These are phyloP conservation scores for Tylopilus cervinicoccineus DNA, from an alignment of 768 basidiomycete genomes.

Conservation along the genomic window DNA sequence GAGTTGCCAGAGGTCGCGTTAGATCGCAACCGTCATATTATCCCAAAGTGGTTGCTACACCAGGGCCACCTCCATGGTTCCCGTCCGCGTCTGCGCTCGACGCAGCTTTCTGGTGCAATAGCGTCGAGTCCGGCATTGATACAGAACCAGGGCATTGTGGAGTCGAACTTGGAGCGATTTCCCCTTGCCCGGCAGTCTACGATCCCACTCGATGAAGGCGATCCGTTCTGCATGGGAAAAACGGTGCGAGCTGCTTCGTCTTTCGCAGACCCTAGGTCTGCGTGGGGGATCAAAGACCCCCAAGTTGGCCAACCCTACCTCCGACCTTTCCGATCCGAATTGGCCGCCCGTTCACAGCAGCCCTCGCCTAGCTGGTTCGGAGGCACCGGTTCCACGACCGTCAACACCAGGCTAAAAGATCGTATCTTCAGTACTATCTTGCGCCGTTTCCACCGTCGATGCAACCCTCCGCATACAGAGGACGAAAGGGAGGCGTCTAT, in stretches of 20 bases:
- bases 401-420: slow-evolving; percentile 92
- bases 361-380: slow-evolving; percentile 62
- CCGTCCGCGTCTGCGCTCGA: slow-evolving; percentile 36
- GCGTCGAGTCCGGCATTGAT: slow-evolving; percentile 72
- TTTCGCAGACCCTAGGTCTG: slow-evolving; percentile 21
- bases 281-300: slow-evolving; percentile 21
- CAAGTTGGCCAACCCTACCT: slow-evolving; percentile 30
- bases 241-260: slow-evolving; percentile 24
- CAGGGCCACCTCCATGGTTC: slow-evolving; percentile 40
- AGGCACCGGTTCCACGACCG: slow-evolving; percentile 88
- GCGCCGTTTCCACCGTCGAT: slow-evolving; percentile 61
- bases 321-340: slow-evolving; percentile 41
- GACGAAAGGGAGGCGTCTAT: slow-evolving; percentile 54
- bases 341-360: slow-evolving; percentile 25
- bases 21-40: slow-evolving; percentile 92
- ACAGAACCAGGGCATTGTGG: slow-evolving; percentile 26
- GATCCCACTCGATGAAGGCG: slow-evolving; percentile 35
- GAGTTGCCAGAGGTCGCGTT: slow-evolving; percentile 94
- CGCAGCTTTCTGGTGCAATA: slow-evolving; percentile 47
- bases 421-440: slow-evolving; percentile 92
- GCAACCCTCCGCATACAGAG: slow-evolving; percentile 40
- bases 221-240: slow-evolving; percentile 45
- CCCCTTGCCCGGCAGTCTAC: slow-evolving; percentile 41
- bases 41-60: slow-evolving; percentile 87
- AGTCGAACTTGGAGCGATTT: slow-evolving; percentile 30